Evolutionary conservation across 495 filamentous ascomycete species (phyloP), one percentile per base, ranked within the genome.

Genomic region (Penicillium canescens): DNA sequence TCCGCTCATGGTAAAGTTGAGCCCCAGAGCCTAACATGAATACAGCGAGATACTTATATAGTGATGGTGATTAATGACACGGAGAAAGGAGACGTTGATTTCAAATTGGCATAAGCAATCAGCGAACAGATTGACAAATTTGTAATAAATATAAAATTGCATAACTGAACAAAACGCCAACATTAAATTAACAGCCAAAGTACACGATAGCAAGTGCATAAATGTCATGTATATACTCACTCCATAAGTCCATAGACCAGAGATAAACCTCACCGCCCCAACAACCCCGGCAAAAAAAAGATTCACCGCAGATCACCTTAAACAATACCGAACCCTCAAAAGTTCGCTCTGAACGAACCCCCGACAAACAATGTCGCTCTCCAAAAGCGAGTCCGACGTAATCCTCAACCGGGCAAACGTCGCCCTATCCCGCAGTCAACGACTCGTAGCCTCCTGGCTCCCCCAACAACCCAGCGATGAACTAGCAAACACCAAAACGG

Each of bases 401-500:
- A 78, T 81, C 37, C 69, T 79, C 34, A 81, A 79, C 57, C 69
- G 74, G 39, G 74, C 77, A 10, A 76, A 77, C 31, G 68, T 81
- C 45, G 74, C 76, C 9, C 63, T 81, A 11, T 72, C 78, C 28
- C 75, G 75, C 42, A 77, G 74, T 45, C 77, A 80, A 57, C 73
- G 78, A 11, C 70, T 81, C 46, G 73, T 81, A 47, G 67, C 76
- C 50, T 80, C 78, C 49, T 81, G 78, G 78, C 70, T 80, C 18
- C 82, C 82, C 7, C 58, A 66, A 13, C 64, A 69, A 50, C 71
- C 77, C 8, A 52, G 67, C 6, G 73, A 74, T 21, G 78, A 81
- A 52, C 56, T 69, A 38, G 62, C 68, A 26, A 73, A 74, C 47
- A 67, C 52, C 28, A 76, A 78, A 57, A 61, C 72, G 14, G 71